Conservation (phyloP, 2,329 filamentous ascomycete genomes). For the Aspergillus texensis region DNA sequence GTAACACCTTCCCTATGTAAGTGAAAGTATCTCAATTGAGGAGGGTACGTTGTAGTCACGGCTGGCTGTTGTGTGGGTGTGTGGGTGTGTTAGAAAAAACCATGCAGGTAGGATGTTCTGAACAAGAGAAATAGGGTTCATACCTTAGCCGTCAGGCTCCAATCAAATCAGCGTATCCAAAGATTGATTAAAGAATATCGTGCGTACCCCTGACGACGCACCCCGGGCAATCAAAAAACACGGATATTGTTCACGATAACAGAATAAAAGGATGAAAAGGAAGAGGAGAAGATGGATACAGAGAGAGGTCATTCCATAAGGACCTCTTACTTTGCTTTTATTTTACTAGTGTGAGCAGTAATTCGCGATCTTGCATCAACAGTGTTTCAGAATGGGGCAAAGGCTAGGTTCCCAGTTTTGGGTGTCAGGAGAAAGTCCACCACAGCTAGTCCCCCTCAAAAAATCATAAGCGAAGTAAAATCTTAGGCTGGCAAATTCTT, state of each 20-base stretch:
- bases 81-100: background rate
- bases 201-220: background rate
- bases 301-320: background rate
- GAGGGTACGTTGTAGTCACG: background rate
- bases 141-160: background rate
- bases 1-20: background rate
- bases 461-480: background rate
- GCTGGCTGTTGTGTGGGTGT: background rate
- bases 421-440: background rate
- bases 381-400: conserved; percentile 1
- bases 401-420: background rate
- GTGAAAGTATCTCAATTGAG: background rate
- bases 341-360: background rate
- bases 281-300: background rate
- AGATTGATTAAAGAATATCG: background rate
- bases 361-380: background rate
- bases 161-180: background rate
- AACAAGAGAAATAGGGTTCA: background rate
- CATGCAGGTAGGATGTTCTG: too few relatives aligned
- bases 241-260: background rate
- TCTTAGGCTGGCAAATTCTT: background rate
- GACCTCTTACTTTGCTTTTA: background rate
- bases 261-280: background rate
- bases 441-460: background rate
- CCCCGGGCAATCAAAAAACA: background rate